Evolutionary conservation across 257 asterid species (phyloP), one percentile per base, ranked within the genome.

Genomic region (Salvia miltiorrhiza): DNA sequence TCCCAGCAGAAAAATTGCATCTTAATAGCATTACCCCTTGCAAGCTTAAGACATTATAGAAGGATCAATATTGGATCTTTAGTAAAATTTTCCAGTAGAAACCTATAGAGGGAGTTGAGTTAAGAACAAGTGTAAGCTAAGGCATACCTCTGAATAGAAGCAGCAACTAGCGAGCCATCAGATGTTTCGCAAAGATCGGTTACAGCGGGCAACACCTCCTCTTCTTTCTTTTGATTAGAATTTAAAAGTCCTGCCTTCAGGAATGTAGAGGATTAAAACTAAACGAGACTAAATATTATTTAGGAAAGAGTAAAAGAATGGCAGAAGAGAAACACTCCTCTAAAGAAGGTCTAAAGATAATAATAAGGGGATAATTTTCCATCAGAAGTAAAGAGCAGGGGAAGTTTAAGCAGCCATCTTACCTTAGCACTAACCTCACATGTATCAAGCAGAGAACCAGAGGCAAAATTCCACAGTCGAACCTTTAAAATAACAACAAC

Each of bases 371-470:
- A 73, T 65, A 65, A 43, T 71, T 67, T 48, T 28, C 53, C 21
- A 77, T 37, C 17, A 71, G 39, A 65, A 62, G 54, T 23, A 40
- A 67, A 4, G 55, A 41, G 11, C 53, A 1, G 41, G 73, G 41
- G 67, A 62, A 53, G 56, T 28, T 19, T 49, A 62, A 57, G 73
- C 63, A 79, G 75, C 84, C 82, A 74, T 69, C 80, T 58, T 84
- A 89, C 97, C 88, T 84, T 70, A 49, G 81, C 75, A 60, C 93
- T 89, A 66, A 87, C 85, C 69, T 74, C 78, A 67, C 91, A 89
- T n/a, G 93, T 87, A 77, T 90, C 96, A 55, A 94, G 92, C 78
- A 94, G 92, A 81, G 85, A 77, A 58, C 99, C 97, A 73, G 85
- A 78, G 58, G 81, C 62, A 78, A 76, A 83, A 63, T 94, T 95